phyloP scores from a whole-genome alignment of 768 basidiomycete species.

The Naganishia antarctica region DNA sequence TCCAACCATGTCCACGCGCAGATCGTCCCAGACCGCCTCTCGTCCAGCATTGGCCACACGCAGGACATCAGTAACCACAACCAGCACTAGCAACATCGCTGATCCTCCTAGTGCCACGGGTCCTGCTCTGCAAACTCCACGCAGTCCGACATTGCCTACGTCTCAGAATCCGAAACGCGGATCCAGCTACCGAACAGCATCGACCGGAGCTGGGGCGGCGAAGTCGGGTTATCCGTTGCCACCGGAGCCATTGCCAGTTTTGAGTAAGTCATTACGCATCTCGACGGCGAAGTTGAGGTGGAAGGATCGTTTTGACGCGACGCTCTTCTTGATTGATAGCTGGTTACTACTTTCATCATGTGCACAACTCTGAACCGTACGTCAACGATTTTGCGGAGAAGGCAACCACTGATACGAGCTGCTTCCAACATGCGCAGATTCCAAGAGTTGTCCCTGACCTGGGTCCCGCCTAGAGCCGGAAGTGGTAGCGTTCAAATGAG shows the following conservation, averaged over 20 bases:
- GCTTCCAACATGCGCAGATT: slow-evolving; percentile 65
- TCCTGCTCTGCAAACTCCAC: background rate
- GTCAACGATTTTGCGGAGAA: slow-evolving; percentile 47
- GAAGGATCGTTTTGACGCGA: slow-evolving; percentile 48
- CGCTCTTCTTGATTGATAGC: slow-evolving; percentile 57
- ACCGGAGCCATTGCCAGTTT: slow-evolving; percentile 29
- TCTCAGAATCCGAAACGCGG: background rate
- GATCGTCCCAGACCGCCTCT: background rate
- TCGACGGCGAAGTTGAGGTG: slow-evolving; percentile 12
- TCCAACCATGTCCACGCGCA: background rate
- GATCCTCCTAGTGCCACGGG: background rate
- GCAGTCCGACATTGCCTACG: background rate
- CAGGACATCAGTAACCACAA: background rate
- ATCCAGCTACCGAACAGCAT: background rate
- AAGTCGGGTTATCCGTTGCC: slow-evolving; percentile 52
- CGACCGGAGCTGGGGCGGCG: slow-evolving; percentile 31
- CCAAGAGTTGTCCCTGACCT: slow-evolving; percentile 77
- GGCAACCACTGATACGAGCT: slow-evolving; percentile 7
- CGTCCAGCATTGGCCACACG: background rate
- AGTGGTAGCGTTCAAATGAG: slow-evolving; percentile 4
- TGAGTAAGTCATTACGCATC: slow-evolving; percentile 21
- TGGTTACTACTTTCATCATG: slow-evolving; percentile 80
- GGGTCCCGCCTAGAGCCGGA: slow-evolving; percentile 57
- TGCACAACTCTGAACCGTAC: slow-evolving; percentile 81
- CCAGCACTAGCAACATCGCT: background rate